These are phyloP conservation scores for Phallus indusiatus DNA, from an alignment of 768 basidiomycete species.

Conservation along the genomic window DNA sequence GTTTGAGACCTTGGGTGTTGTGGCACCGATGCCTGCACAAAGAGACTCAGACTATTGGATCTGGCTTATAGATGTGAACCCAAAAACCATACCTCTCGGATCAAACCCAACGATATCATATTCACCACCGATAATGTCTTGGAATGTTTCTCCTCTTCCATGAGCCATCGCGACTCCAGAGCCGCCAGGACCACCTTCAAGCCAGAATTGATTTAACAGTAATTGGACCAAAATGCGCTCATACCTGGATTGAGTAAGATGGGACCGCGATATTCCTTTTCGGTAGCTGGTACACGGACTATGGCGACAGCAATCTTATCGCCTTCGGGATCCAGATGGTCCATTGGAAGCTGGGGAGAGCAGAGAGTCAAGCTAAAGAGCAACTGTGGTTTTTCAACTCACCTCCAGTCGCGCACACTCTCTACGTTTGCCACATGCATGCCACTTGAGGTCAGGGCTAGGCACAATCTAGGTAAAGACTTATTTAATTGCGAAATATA, in stretches of 20 bases:
- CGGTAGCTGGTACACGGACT: slow-evolving; percentile 24
- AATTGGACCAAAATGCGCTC: neutral
- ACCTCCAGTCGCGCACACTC: slow-evolving; percentile 28
- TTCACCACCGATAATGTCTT: slow-evolving; percentile 28
- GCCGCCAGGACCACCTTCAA: slow-evolving; percentile 35
- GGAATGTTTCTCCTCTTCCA: slow-evolving; percentile 18
- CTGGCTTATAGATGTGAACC: neutral
- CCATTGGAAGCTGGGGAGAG: slow-evolving; percentile 32
- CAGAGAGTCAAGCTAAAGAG: neutral
- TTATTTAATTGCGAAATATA: neutral
- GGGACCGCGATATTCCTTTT: slow-evolving; percentile 31
- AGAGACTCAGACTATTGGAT: neutral
- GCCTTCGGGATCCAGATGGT: slow-evolving; percentile 32
- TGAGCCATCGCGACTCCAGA: slow-evolving; percentile 28
- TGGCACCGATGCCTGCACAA: slow-evolving; percentile 4
- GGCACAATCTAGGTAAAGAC: slow-evolving; percentile 15
- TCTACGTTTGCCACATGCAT: slow-evolving; percentile 14
- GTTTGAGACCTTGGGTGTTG: neutral
- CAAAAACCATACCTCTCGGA: slow-evolving; percentile 24
- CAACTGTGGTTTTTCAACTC: neutral
- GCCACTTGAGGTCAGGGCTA: slow-evolving; percentile 20
- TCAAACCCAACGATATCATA: slow-evolving; percentile 42
- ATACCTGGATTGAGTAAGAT: slow-evolving; percentile 32
- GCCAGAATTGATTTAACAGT: neutral
- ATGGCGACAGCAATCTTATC: slow-evolving; percentile 33